Percentiles rank a stretch among this genome's conserved stretches.
Evolutionary conservation across 805 yeast species (phyloP).

Genomic region (Zygoascus tannicola): DNA sequence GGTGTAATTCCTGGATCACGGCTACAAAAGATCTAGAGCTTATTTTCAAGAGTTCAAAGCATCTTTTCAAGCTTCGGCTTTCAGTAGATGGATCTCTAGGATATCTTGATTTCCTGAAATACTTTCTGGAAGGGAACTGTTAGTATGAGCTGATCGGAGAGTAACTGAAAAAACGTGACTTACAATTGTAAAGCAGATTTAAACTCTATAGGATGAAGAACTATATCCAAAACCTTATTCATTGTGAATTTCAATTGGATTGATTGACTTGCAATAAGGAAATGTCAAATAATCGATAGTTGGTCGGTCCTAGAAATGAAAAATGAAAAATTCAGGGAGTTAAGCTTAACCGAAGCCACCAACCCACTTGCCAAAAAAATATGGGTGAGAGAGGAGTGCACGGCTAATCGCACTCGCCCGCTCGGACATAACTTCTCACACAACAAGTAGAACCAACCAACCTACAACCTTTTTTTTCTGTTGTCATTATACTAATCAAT

Average conservation of each 20-base stretch:
- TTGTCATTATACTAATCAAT: too few relatives aligned
- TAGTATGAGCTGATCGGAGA: background rate
- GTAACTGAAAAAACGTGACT: slow-evolving; percentile 15
- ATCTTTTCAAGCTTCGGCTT: slow-evolving; percentile 42
- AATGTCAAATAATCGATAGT: too few relatives aligned
- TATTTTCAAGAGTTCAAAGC: slow-evolving; percentile 54
- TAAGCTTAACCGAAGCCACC: too few relatives aligned
- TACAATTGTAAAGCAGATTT: slow-evolving; percentile 56
- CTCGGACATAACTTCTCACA: too few relatives aligned
- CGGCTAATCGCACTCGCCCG: too few relatives aligned
- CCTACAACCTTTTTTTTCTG: too few relatives aligned
- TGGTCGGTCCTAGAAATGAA: too few relatives aligned
- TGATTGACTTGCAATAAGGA: too few relatives aligned
- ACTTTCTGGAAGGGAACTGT: slow-evolving; percentile 26
- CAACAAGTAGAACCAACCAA: too few relatives aligned
- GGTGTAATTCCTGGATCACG: slow-evolving; percentile 83
- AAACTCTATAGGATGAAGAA: slow-evolving; percentile 64
- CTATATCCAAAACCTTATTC: slow-evolving; percentile 53
- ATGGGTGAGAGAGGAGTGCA: too few relatives aligned
- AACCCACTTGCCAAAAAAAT: too few relatives aligned
- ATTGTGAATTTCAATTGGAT: slow-evolving; percentile 24
- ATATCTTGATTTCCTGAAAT: slow-evolving; percentile 44
- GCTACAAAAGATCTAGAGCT: slow-evolving; percentile 94
- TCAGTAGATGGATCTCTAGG: slow-evolving; percentile 38
- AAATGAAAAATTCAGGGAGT: too few relatives aligned